Evolutionary conservation across 208 protist genomes (phyloP).

Genomic region (Trypanosoma melophagium): DNA sequence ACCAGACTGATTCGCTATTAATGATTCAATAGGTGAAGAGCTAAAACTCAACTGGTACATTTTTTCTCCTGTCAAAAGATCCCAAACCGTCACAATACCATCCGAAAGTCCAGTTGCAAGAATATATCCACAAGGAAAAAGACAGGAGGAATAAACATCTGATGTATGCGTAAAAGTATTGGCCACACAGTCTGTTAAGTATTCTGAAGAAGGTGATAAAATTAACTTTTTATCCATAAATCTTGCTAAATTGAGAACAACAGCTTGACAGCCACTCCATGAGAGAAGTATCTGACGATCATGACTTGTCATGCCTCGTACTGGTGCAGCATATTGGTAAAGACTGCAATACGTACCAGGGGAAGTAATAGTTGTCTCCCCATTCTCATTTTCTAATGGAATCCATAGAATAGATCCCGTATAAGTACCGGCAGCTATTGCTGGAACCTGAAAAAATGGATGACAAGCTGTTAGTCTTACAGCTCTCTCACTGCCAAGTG

Average conservation of each 20-base stretch:
- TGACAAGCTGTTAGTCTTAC: conserved; percentile 66
- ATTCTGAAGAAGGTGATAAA: conserved; percentile 9
- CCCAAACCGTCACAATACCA: conserved; percentile 78
- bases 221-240: conserved; percentile 27
- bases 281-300: conserved; percentile 47
- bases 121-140: conserved; percentile 74
- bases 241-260: conserved; percentile 48
- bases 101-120: conserved; percentile 76
- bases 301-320: conserved; percentile 50
- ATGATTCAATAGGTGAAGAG: conserved; percentile 55
- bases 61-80: conserved; percentile 52
- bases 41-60: conserved; percentile 73
- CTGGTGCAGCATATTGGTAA: conserved; percentile 45
- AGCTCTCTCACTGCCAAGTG: conserved; percentile 7
- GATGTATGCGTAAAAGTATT: conserved; percentile 59
- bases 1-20: conserved; percentile 61
- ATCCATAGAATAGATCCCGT: conserved; percentile 68
- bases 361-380: conserved; percentile 3
- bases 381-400: conserved; percentile 28
- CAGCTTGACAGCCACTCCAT: conserved; percentile 66
- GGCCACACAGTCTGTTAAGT: conserved; percentile 25
- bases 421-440: conserved; percentile 58
- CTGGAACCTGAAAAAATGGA: conserved; percentile 59
- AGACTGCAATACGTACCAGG: conserved; percentile 29
- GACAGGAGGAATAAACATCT: conserved; percentile 69